Evolutionary conservation across 345 rosid species (phyloP).

Genomic region (Microcos paniculata): DNA sequence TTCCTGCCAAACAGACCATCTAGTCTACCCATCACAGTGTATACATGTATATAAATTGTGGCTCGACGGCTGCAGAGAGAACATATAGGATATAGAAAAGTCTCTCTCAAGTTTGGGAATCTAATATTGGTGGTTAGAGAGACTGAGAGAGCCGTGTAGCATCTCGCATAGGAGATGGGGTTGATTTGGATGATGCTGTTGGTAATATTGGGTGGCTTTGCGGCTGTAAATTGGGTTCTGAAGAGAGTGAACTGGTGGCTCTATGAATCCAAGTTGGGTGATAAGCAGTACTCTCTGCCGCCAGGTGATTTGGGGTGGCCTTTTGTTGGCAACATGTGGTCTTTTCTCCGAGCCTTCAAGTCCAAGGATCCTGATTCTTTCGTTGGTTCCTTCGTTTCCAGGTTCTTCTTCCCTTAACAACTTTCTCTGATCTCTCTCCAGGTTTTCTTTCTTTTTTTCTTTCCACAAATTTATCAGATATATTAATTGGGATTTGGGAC

Average conservation of each 20-base stretch:
- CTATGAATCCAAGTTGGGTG: constrained; percentile 57
- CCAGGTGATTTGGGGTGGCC: constrained; percentile 96
- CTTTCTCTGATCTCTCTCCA: too few relatives aligned
- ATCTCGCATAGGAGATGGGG: not conserved
- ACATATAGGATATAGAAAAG: not conserved
- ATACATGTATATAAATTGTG: not conserved
- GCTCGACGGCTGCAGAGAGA: not conserved
- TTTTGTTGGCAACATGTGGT: constrained; percentile 80
- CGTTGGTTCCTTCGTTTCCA: constrained; percentile 34
- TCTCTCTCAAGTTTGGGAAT: too few relatives aligned
- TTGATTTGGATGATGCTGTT: not conserved
- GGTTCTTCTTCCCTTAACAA: constrained; percentile 37
- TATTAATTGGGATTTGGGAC: too few relatives aligned
- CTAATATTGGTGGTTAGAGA: too few relatives aligned
- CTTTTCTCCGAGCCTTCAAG: constrained; percentile 81
- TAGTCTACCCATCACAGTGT: too few relatives aligned
- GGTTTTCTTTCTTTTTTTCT: not conserved
- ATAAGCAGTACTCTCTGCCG: constrained; percentile 47
- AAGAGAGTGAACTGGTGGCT: constrained; percentile 54
- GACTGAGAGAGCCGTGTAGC: not conserved
- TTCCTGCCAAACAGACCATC: too few relatives aligned
- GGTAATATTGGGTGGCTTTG: not conserved
- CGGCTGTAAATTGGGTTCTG: constrained; percentile 40
- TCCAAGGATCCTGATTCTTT: constrained; percentile 72
- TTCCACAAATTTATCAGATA: too few relatives aligned